Evolutionary conservation across 2,329 filamentous ascomycete genomes (phyloP), one percentile per base, ranked within the genome.

Genomic region (Bipolaris gigantea): DNA sequence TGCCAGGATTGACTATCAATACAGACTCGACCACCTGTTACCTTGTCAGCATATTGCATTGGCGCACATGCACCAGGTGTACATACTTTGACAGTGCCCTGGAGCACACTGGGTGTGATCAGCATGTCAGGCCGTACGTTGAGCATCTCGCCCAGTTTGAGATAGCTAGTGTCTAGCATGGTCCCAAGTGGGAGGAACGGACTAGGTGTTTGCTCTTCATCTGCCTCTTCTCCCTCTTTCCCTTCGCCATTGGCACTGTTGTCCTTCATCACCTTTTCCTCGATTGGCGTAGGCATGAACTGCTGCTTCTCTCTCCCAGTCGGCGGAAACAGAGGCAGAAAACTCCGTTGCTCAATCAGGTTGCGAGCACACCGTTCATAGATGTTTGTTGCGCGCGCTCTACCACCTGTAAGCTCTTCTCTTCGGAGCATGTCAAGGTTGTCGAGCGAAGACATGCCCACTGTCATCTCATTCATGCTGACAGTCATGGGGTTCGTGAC

Each of bases 401-500:
- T 80, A 1, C 82, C 83, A 18, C 83, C 82, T 5, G 79, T 75
- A 1, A 88, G 80, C 73, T 96, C 91, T 65, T 93, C 88, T 23
- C 83, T 79, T n/a, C 87, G 83, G 48, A 97, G 77, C 75, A 97
- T 91, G 59, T 86, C 92, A 1, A 99, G 80, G 3, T 91, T 79
- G 70, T 99, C 94, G 66, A 96, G 89, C 0, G 87, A 88, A 23
- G 88, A 92, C 63, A 97, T 82, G 4, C 89, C 92, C 23, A 97
- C 76, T 1, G 93, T 82, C 39, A 88, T 83, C 75, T 97, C 94
- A 75, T 99, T 99, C 60, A 97, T 80, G 5, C 86, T 90, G 3
- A 97, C 76, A 8, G 89, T 91, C 81, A 95, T 93, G 0, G 94
- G 94, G 70, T 97, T 97, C 2, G 92, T 90, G 15, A 97, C 85